Evolutionary conservation across 2,329 filamentous ascomycete species (phyloP), one percentile per base, ranked within the genome.

Genomic region (Metarhizium sp.): DNA sequence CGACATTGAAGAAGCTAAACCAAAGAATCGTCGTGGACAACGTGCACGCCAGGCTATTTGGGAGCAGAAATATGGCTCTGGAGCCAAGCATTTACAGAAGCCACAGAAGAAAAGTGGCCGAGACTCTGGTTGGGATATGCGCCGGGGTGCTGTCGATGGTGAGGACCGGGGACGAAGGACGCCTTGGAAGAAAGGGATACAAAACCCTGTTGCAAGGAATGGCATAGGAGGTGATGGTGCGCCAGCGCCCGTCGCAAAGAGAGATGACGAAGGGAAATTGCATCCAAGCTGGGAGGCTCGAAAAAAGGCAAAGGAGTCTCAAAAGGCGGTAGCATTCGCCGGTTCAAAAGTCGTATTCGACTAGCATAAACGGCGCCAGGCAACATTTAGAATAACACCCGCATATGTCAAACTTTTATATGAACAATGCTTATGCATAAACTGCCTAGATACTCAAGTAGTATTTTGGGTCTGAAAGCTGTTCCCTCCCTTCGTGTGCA

Each of bases 11-110:
- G 69, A 77, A 2, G 80, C 79, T 6, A 75, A 75, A 1, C 71
- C 77, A 0, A 82, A 82, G 62, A 92, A 91, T 71, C 92, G 92
- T 63, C 78, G 87, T 25, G 89, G 89, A 3, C 89, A 95, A 71
- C 80, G 84, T 47, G 87, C 86, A n/a, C 81, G 89, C 8, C 87
- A 88, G 66, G 81, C 84, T 29, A 87, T 94, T 57, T 88, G 84
- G 75, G 88, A 92, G 73, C 86, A 89, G 73, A 92, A 92, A 66
- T 92, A 79, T 67, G 88, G 88, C 51, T 75, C 78, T 14, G 78
- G 80, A 59, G 90, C 89, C 1, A 87, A 85, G 61, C 88, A 91
- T 64, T 68, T 84, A 47, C 75, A 76, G 56, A 67, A 70, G 59
- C 61, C 74, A 69, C 56, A 62, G 62, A 68, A 62, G 49, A 55